Evolutionary conservation across 2,329 filamentous ascomycete species (phyloP).

Genomic region (Cadophora malorum): DNA sequence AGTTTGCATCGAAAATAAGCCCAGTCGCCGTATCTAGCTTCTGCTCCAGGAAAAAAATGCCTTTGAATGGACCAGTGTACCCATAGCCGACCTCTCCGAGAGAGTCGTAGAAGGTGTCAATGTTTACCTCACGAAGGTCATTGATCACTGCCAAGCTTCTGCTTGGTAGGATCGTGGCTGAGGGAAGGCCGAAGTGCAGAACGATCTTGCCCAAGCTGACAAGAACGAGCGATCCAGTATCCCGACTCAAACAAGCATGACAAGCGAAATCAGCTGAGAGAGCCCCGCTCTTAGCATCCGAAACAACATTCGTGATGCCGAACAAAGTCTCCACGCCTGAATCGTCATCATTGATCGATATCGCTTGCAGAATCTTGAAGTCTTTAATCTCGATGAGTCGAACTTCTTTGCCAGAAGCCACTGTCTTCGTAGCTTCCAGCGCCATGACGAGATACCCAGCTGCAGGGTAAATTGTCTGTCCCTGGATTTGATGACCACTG

Average conservation of each 20-base stretch:
- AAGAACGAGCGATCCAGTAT: conserved; percentile 22
- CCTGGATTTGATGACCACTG: conserved; percentile 50
- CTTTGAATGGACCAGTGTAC: conserved; percentile 19
- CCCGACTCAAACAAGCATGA: conserved; percentile 25
- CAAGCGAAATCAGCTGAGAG: conserved; percentile 10
- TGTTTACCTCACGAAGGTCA: conserved; percentile 22
- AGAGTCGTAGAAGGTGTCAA: conserved; percentile 17
- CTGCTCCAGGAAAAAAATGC: conserved; percentile 20
- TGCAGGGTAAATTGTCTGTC: conserved; percentile 50
- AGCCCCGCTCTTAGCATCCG: not conserved
- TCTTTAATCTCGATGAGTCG: conserved; percentile 47
- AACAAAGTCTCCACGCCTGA: conserved; percentile 21
- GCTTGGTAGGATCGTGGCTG: conserved; percentile 1
- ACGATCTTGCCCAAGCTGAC: conserved; percentile 17
- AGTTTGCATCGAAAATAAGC: conserved; percentile 19
- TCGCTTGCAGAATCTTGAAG: conserved; percentile 30
- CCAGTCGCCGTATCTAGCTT: conserved; percentile 18
- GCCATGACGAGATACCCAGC: conserved; percentile 56
- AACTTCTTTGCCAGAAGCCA: not conserved
- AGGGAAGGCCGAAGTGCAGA: conserved; percentile 7
- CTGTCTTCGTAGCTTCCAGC: conserved; percentile 49
- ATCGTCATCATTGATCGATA: conserved; percentile 23
- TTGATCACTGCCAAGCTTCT: conserved; percentile 16
- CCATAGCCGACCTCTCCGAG: conserved; percentile 17
- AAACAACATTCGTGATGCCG: conserved; percentile 1